phyloP scores from a whole-genome alignment of 768 basidiomycete genomes.

The Russula sp. region DNA sequence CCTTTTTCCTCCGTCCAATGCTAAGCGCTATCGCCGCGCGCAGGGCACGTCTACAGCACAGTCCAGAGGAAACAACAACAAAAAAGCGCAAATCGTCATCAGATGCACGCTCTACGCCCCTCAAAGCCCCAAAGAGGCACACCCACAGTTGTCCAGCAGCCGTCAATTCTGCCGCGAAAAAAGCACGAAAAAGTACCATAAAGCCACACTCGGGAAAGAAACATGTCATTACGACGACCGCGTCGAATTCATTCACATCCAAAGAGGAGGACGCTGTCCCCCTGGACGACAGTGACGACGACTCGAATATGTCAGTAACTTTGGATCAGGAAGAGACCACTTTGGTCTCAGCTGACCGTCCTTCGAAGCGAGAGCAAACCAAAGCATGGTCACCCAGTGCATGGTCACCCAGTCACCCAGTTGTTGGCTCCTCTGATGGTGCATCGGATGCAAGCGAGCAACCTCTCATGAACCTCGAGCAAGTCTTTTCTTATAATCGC shows the following conservation, averaged over 20 bases:
- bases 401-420: slow-evolving; percentile 55
- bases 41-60: slow-evolving; percentile 40
- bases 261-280: slow-evolving; percentile 32
- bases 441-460: slow-evolving; percentile 9
- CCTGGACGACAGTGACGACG: slow-evolving; percentile 21
- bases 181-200: slow-evolving; percentile 25
- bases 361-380: slow-evolving; percentile 2
- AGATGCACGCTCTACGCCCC: neutral
- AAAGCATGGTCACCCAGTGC: slow-evolving; percentile 58
- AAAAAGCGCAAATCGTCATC: neutral
- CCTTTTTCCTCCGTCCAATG: slow-evolving; percentile 32
- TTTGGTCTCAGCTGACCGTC: neutral
- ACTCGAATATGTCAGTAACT: slow-evolving; percentile 24
- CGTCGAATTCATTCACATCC: slow-evolving; percentile 29
- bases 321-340: slow-evolving; percentile 23
- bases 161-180: slow-evolving; percentile 22
- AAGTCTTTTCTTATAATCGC: neutral
- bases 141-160: slow-evolving; percentile 28
- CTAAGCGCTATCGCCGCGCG: slow-evolving; percentile 69
- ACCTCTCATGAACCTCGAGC: slow-evolving; percentile 30
- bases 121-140: slow-evolving; percentile 38
- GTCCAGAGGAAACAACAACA: neutral
- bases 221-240: slow-evolving; percentile 16
- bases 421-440: slow-evolving; percentile 29
- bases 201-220: slow-evolving; percentile 26